phyloP scores from a whole-genome alignment of 2,329 filamentous ascomycete genomes.

The Lasiodiplodia gonubiensis region DNA sequence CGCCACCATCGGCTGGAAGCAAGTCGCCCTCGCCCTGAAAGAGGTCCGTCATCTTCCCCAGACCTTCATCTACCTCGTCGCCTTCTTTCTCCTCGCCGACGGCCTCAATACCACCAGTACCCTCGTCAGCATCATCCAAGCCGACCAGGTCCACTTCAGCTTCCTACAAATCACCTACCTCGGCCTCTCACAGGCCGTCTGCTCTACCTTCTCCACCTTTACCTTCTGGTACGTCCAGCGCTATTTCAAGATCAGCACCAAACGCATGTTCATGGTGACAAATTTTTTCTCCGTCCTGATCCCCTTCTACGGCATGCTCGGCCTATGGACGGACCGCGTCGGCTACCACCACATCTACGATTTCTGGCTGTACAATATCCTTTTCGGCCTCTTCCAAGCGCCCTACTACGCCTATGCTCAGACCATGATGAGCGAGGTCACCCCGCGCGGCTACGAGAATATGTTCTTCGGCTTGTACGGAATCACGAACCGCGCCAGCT shows the following conservation, averaged over 20 bases:
- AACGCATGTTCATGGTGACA: constrained; percentile 71
- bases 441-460: constrained; percentile 71
- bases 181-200: constrained; percentile 66
- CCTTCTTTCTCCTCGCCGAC: constrained; percentile 73
- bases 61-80: constrained; percentile 65
- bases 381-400: constrained; percentile 70
- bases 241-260: constrained; percentile 64
- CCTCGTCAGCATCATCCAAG: constrained; percentile 69
- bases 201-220: constrained; percentile 68
- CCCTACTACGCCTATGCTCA: constrained; percentile 75
- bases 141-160: constrained; percentile 68
- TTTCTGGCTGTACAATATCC: constrained; percentile 57
- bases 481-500: constrained; percentile 71
- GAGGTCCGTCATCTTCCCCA: constrained; percentile 68
- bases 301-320: constrained; percentile 65
- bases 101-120: constrained; percentile 73
- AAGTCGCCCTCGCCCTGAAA: constrained; percentile 48
- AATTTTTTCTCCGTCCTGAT: constrained; percentile 58
- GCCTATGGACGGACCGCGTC: constrained; percentile 61
- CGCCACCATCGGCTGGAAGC: constrained; percentile 66
- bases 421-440: constrained; percentile 74
- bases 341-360: constrained; percentile 62
- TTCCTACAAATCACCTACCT: constrained; percentile 70
- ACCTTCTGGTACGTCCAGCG: constrained; percentile 67
- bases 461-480: constrained; percentile 73